Evolutionary conservation across 1,284 basidiomycete genomes (phyloP), one percentile per base, ranked within the genome.

Genomic region (Coniferiporia sulphurascens): DNA sequence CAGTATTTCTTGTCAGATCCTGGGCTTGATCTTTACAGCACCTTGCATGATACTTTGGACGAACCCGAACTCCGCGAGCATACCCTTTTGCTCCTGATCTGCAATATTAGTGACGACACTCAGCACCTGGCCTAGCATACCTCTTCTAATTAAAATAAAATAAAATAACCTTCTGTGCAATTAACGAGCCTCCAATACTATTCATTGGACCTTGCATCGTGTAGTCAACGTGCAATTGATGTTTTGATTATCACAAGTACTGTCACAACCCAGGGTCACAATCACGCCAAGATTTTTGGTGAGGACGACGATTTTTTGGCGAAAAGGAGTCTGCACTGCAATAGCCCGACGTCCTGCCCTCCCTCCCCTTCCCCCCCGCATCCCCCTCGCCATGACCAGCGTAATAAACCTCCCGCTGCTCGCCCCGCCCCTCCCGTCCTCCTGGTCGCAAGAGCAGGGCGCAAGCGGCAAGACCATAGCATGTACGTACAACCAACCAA

Each of bases 351-450:
- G 38, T 8, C 38, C 15, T 15, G 38, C 51, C 34, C 17, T n/a
- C 51, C 17, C 19, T 32, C 41, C 36, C 17, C 51, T 17, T 7
- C 4, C 5, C 5, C 13, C 36, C 36, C 17, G 3, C 12, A 17
- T 35, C 38, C 36, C 9, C 35, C 6, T 4, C 8, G 10, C 5
- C 41, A 62, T 62, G 61, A 58, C 58, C n/a, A 52, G 45, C 32
- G 61, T 62, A 21, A 62, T 62, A 19, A 35, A 52, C 22, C 56
- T 62, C 22, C 58, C 61, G 15, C 32, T 62, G 15, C 34, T 46
- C 19, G 58, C 61, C 9, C 61, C 61, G 4, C 53, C 57, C 27
- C 49, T 52, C n/a, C 61, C 61, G 13, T 19, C 36, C 32, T 48
- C 12, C 45, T 62, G 61, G 61, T 19, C 55, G 9, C 58, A 55